Percentiles rank a stretch among this genome's conserved stretches.
Conservation (phyloP, 2,329 filamentous ascomycete species). For the Pseudonectria foliicola region DNA sequence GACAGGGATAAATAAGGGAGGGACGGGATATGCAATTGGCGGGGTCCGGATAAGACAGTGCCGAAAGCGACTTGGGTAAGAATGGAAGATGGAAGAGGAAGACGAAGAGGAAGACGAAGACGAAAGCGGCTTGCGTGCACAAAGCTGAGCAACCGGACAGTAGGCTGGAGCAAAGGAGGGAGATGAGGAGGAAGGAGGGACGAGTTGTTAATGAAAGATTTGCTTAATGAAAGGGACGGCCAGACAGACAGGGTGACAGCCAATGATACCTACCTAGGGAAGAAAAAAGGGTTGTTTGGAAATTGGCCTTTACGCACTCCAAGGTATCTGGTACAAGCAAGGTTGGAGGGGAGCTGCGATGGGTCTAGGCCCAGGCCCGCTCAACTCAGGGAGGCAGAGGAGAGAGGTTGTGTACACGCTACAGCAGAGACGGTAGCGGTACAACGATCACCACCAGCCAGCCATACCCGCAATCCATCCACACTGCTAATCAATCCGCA, state of each 20-base stretch:
- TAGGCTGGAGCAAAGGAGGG: conserved; percentile 13
- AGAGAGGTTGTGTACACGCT: too few species aligned
- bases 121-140: conserved; percentile 23
- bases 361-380: too few species aligned
- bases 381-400: too few species aligned
- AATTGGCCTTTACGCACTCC: conserved; percentile 19
- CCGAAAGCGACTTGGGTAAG: conserved; percentile 6
- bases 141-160: conserved; percentile 13
- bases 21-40: conserved; percentile 30
- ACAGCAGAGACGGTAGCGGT: too few species aligned
- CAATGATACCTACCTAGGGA: too few species aligned
- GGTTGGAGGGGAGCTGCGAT: conserved; percentile 11
- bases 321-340: too few species aligned
- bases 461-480: too few species aligned
- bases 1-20: conserved; percentile 23
- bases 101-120: conserved; percentile 12
- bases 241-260: too few species aligned
- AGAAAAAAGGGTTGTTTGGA: conserved; percentile 21
- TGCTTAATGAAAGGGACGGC: conserved; percentile 24
- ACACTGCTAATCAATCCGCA: too few species aligned
- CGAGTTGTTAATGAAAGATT: conserved; percentile 9
- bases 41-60: conserved; percentile 20
- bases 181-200: conserved; percentile 14
- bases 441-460: too few species aligned
- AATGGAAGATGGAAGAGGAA: too few species aligned